Evolutionary conservation across 805 yeast genomes (phyloP).

Genomic region (Candida ipomoeae): DNA sequence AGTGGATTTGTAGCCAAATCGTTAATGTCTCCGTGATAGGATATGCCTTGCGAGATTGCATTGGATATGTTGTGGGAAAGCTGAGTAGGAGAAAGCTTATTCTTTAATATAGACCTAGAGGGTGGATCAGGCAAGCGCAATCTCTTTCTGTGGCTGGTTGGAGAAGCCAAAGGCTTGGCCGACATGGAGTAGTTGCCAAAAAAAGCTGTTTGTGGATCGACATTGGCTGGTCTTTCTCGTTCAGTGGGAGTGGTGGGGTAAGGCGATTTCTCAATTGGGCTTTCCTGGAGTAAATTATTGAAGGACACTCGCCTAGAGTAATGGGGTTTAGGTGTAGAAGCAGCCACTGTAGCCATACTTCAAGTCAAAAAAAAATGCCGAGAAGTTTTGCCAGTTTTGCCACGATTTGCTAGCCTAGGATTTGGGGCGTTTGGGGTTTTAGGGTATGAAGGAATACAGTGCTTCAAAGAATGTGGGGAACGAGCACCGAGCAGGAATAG

Average conservation of each 20-base stretch:
- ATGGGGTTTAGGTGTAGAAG: slow-evolving; percentile 4
- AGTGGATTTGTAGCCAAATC: slow-evolving; percentile 15
- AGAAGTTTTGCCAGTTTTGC: neutral
- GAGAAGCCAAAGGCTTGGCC: slow-evolving; percentile 6
- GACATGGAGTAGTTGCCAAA: slow-evolving; percentile 16
- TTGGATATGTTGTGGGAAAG: slow-evolving; percentile 16
- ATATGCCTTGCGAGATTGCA: slow-evolving; percentile 12
- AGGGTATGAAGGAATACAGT: neutral
- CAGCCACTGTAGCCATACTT: slow-evolving; percentile 8
- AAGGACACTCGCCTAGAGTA: slow-evolving; percentile 41
- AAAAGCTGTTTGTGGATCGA: slow-evolving; percentile 17
- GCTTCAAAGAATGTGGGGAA: slow-evolving; percentile 2
- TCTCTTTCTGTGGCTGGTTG: slow-evolving; percentile 13
- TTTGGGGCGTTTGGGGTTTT: neutral
- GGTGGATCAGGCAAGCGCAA: slow-evolving; percentile 30
- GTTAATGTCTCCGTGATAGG: slow-evolving; percentile 20
- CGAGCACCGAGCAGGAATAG: neutral
- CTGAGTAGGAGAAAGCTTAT: slow-evolving; percentile 29
- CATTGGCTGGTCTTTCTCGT: slow-evolving; percentile 17
- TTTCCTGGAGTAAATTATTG: slow-evolving; percentile 35
- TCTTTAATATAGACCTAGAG: slow-evolving; percentile 37
- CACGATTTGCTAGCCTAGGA: neutral
- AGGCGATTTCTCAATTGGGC: slow-evolving; percentile 1
- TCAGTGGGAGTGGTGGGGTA: slow-evolving; percentile 20
- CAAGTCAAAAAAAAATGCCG: neutral